Conservation (phyloP, 192 early-diverging fungal species). For the Piromyces sp. region DNA sequence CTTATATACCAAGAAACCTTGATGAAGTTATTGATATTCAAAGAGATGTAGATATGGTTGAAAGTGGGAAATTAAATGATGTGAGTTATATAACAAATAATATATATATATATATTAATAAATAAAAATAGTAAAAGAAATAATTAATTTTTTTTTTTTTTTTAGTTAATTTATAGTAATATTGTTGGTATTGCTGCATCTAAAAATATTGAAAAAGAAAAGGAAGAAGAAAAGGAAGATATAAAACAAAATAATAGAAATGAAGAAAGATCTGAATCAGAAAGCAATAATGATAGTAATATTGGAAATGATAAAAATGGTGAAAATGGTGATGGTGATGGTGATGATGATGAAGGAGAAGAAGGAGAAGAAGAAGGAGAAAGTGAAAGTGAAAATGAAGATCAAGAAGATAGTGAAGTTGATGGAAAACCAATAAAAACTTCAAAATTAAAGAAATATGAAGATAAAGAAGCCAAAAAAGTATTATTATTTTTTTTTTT, state of each 20-base stretch:
- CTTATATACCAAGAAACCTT: slow-evolving; percentile 79
- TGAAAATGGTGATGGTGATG: too few relatives aligned
- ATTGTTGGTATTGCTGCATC: slow-evolving; percentile 6
- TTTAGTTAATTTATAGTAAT: background rate
- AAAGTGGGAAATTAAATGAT: slow-evolving; percentile 53
- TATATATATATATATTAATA: background rate
- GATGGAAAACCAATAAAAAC: slow-evolving; percentile 3
- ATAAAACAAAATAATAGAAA: background rate
- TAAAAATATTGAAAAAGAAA: slow-evolving; percentile 2
- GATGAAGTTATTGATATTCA: slow-evolving; percentile 81
- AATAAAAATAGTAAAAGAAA: background rate
- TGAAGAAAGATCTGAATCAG: too few relatives aligned
- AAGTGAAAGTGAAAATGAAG: background rate
- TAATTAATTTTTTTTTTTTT: background rate
- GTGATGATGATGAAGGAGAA: background rate
- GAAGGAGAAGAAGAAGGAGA: slow-evolving; percentile 1
- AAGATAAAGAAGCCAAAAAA: slow-evolving; percentile 78
- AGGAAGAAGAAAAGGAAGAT: background rate
- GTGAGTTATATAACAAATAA: slow-evolving; percentile 7
- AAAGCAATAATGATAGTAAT: too few relatives aligned
- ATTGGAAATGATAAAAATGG: too few relatives aligned
- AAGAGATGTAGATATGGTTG: slow-evolving; percentile 55
- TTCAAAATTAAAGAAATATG: slow-evolving; percentile 51
- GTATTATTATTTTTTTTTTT: too few relatives aligned
- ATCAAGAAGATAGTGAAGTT: slow-evolving; percentile 6